Evolutionary conservation across 306 rosid genomes (phyloP).

Genomic region (Castanea crenata): DNA sequence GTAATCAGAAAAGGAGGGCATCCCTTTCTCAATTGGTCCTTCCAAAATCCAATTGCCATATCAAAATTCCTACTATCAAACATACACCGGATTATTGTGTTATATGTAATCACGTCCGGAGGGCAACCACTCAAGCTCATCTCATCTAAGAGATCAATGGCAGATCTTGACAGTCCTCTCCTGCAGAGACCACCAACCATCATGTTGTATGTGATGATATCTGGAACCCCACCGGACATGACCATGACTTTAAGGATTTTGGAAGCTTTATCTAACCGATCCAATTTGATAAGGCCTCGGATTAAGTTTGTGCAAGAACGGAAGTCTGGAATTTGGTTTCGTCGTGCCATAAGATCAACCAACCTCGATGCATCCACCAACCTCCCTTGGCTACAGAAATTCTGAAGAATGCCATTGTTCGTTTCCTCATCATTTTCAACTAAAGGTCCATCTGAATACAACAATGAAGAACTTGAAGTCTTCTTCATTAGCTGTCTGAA

Average conservation of each 20-base stretch:
- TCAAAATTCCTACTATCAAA: conserved; percentile 48
- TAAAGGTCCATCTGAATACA: conserved; percentile 46
- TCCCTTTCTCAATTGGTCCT: conserved; percentile 75
- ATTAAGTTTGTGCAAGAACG: conserved; percentile 66
- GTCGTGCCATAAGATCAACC: conserved; percentile 73
- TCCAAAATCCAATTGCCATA: conserved; percentile 75
- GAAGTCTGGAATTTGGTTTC: conserved; percentile 70
- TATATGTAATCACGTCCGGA: conserved; percentile 78
- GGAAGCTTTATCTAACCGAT: conserved; percentile 51
- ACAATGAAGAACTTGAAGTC: conserved; percentile 28
- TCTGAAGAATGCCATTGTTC: conserved; percentile 62
- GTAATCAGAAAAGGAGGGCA: conserved; percentile 86
- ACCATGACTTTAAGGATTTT: conserved; percentile 54
- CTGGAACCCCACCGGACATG: conserved; percentile 87
- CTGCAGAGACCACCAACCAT: conserved; percentile 64
- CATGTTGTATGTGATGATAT: conserved; percentile 75
- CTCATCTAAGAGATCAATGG: conserved; percentile 59
- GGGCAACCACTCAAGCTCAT: conserved; percentile 90
- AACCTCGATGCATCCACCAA: conserved; percentile 58
- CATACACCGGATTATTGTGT: conserved; percentile 65
- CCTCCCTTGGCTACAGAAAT: conserved; percentile 56
- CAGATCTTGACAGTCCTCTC: conserved; percentile 52
- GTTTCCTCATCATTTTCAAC: conserved; percentile 50
- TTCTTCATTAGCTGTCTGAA: conserved; percentile 32
- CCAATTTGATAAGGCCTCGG: conserved; percentile 58